These are phyloP conservation scores for Henningerozyma blattae DNA, from an alignment of 805 yeast species.

Conservation along the genomic window DNA sequence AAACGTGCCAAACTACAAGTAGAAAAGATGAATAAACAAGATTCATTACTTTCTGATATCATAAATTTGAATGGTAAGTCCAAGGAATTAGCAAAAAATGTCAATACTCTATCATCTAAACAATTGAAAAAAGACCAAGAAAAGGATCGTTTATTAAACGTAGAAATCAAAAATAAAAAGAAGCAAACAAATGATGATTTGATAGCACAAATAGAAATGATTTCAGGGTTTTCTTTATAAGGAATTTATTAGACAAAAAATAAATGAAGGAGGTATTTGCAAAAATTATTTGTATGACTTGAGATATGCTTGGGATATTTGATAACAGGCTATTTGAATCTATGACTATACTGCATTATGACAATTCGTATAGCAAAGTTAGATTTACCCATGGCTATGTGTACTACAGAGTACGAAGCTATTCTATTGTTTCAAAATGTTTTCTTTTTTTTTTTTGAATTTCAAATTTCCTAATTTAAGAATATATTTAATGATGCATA, in stretches of 20 bases:
- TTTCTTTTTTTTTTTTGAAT: too few relatives aligned
- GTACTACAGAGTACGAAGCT: too few relatives aligned
- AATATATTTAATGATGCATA: too few relatives aligned
- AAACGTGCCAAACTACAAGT: slow-evolving; percentile 17
- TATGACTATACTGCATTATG: too few relatives aligned
- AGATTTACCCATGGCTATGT: too few relatives aligned
- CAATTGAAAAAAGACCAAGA: slow-evolving; percentile 16
- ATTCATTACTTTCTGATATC: slow-evolving; percentile 4
- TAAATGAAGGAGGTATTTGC: too few relatives aligned
- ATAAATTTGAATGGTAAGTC: neutral
- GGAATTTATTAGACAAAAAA: neutral
- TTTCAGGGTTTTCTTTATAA: slow-evolving; percentile 22
- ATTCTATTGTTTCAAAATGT: too few relatives aligned
- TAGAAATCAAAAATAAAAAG: slow-evolving; percentile 10
- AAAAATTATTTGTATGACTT: too few relatives aligned
- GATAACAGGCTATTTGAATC: too few relatives aligned
- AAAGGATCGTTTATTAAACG: slow-evolving; percentile 16
- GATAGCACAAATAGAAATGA: slow-evolving; percentile 22
- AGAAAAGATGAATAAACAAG: slow-evolving; percentile 14
- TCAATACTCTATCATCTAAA: slow-evolving; percentile 10
- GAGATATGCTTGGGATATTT: too few relatives aligned
- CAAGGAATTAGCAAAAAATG: neutral
- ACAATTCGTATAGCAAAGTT: too few relatives aligned
- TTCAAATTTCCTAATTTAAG: too few relatives aligned
- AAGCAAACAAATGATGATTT: slow-evolving; percentile 20